Evolutionary conservation across 441 rosid genomes (phyloP).

Genomic region (Daphne laureola): DNA sequence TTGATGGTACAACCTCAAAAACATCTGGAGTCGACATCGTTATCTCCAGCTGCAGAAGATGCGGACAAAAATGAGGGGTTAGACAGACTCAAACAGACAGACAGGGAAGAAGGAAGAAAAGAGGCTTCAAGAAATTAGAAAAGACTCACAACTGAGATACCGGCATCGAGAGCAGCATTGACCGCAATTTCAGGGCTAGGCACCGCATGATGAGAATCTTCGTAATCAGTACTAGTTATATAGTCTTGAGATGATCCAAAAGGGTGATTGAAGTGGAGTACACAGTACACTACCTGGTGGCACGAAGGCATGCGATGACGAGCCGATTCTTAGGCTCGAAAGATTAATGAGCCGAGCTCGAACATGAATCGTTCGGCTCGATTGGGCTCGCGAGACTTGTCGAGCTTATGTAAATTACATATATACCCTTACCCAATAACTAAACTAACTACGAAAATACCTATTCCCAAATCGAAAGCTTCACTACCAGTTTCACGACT

Average conservation of each 20-base stretch:
- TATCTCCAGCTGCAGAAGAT: constrained; percentile 39
- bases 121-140: not conserved
- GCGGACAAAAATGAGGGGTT: not conserved
- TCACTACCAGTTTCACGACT: no score
- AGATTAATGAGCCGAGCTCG: no score
- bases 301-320: constrained; percentile 61
- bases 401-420: no score
- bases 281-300: constrained; percentile 20
- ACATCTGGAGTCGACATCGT: constrained; percentile 49
- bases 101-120: not conserved
- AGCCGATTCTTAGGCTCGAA: constrained; percentile 33
- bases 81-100: not conserved
- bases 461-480: no score
- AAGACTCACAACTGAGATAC: constrained; percentile 46
- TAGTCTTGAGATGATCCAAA: not conserved
- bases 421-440: no score
- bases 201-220: not conserved
- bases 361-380: no score
- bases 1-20: constrained; percentile 31
- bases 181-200: constrained; percentile 42
- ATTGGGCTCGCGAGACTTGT: no score
- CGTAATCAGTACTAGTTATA: not conserved
- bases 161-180: constrained; percentile 45
- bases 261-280: not conserved
- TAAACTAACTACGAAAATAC: no score